Conservation (phyloP, 1,284 basidiomycete species). For the Heterobasidion irregulare region DNA sequence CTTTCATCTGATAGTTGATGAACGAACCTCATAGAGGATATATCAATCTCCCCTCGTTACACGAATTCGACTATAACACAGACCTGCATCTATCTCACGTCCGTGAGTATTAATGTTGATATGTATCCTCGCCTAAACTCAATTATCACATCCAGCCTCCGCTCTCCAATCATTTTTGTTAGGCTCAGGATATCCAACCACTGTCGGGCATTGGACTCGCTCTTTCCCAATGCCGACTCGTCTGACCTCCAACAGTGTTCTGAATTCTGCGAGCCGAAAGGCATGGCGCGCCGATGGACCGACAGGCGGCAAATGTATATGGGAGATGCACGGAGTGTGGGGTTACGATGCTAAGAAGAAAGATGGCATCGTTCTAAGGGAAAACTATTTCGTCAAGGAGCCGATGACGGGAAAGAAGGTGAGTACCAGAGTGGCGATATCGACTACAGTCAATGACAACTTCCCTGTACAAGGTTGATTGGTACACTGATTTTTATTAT, state of each 20-base stretch:
- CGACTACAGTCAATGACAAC: background rate
- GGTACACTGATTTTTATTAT: constrained; percentile 82
- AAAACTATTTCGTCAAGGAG: constrained; percentile 80
- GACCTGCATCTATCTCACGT: constrained; percentile 85
- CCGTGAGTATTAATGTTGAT: constrained; percentile 40
- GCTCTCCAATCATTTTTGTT: constrained; percentile 82
- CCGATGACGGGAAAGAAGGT: constrained; percentile 55
- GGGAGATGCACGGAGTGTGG: constrained; percentile 94
- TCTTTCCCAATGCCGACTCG: constrained; percentile 83
- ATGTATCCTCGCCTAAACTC: background rate
- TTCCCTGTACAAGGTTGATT: constrained; percentile 51
- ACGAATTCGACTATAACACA: constrained; percentile 89
- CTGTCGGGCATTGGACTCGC: constrained; percentile 67
- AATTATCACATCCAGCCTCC: constrained; percentile 40
- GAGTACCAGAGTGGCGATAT: background rate
- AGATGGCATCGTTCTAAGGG: constrained; percentile 70
- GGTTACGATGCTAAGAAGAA: constrained; percentile 71
- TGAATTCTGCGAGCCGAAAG: constrained; percentile 50
- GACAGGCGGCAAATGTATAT: constrained; percentile 67
- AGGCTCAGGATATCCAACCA: constrained; percentile 70
- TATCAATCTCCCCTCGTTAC: constrained; percentile 74
- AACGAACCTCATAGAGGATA: constrained; percentile 97
- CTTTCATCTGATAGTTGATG: constrained; percentile 52
- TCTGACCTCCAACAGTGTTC: constrained; percentile 41
- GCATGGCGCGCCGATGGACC: constrained; percentile 71